Evolutionary conservation across 2,329 filamentous ascomycete genomes (phyloP).

Genomic region (Diplodia seriata): DNA sequence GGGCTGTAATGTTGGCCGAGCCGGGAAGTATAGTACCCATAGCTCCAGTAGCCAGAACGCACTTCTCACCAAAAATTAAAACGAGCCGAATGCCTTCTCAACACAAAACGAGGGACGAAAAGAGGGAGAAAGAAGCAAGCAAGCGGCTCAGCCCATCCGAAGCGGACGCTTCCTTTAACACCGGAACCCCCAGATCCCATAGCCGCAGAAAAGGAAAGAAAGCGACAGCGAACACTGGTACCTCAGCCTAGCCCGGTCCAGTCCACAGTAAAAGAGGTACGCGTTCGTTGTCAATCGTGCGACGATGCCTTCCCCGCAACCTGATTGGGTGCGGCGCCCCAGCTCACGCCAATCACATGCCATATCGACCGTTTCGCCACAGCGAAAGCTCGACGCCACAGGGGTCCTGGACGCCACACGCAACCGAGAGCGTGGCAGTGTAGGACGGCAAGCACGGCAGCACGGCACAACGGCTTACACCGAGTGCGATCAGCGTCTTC

Average conservation of each 20-base stretch:
- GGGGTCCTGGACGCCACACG: slow-evolving; percentile 4
- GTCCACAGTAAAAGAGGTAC: not conserved
- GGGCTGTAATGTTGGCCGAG: not conserved
- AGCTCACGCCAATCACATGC: not conserved
- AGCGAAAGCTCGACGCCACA: not conserved
- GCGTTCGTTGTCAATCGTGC: not conserved
- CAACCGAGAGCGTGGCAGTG: slow-evolving; percentile 20
- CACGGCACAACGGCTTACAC: not conserved
- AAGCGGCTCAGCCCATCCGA: not conserved
- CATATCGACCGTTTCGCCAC: slow-evolving; percentile 14
- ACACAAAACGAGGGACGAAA: not conserved
- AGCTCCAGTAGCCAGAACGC: not conserved
- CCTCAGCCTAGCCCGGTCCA: not conserved
- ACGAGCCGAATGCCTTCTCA: not conserved
- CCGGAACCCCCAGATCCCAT: not conserved
- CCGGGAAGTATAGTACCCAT: not conserved
- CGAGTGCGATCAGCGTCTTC: not conserved
- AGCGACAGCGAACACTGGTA: not conserved
- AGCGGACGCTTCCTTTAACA: not conserved
- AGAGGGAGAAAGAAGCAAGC: not conserved
- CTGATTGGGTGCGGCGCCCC: not conserved
- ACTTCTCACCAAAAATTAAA: not conserved
- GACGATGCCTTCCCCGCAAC: not conserved
- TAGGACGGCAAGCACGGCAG: not conserved
- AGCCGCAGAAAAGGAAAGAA: not conserved